These are phyloP conservation scores for Alternaria viburni DNA, from an alignment of 2,329 filamentous ascomycete genomes.

Conservation along the genomic window DNA sequence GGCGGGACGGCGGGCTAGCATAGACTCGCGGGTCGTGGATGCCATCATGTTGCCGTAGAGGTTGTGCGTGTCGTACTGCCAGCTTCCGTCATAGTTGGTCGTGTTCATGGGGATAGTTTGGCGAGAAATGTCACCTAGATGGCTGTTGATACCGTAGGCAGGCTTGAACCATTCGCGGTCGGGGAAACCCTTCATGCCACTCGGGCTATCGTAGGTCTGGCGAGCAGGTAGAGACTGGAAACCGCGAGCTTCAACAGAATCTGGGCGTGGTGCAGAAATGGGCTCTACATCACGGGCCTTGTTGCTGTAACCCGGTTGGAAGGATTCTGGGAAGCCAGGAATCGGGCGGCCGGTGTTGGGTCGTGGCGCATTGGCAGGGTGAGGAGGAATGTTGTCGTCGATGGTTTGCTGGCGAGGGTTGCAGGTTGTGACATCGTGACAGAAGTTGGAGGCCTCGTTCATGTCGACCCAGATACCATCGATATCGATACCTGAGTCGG, in stretches of 20 bases:
- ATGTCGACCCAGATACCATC: conserved; percentile 70
- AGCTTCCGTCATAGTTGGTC: conserved; percentile 69
- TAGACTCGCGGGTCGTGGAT: conserved; percentile 66
- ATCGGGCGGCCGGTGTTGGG: conserved; percentile 66
- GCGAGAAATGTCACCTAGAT: conserved; percentile 54
- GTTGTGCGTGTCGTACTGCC: conserved; percentile 79
- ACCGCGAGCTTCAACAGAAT: not conserved
- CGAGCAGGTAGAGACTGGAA: conserved; percentile 12
- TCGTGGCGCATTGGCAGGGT: conserved; percentile 61
- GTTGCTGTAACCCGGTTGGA: conserved; percentile 61
- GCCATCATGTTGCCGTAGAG: conserved; percentile 81
- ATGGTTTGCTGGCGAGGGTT: conserved; percentile 47
- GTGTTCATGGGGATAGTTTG: conserved; percentile 69
- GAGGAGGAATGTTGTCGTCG: conserved; percentile 62
- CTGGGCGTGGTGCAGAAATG: not conserved
- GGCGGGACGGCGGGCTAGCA: conserved; percentile 68
- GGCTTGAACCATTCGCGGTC: conserved; percentile 69
- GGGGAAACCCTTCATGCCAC: conserved; percentile 63
- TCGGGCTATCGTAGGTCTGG: conserved; percentile 25
- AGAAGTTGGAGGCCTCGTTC: conserved; percentile 51
- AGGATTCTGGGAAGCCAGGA: conserved; percentile 71
- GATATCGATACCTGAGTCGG: conserved; percentile 71
- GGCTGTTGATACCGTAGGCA: conserved; percentile 70
- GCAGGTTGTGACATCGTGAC: conserved; percentile 53
- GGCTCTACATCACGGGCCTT: conserved; percentile 4